phyloP scores from a whole-genome alignment of 2,329 filamentous ascomycete genomes.

The Emergomyces orientalis region DNA sequence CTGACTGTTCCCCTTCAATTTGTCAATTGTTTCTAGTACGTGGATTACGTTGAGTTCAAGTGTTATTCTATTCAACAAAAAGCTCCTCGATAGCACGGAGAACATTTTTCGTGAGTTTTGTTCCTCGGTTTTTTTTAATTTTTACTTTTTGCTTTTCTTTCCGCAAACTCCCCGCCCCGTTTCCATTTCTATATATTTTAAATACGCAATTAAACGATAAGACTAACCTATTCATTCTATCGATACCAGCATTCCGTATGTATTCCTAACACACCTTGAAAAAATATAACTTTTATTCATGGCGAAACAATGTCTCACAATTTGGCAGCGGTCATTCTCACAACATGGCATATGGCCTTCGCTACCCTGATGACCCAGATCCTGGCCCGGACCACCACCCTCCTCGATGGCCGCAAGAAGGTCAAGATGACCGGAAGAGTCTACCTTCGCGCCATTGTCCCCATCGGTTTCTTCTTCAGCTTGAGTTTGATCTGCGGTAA shows the following conservation, averaged over 20 bases:
- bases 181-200: neutral
- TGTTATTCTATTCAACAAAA: conserved; percentile 99
- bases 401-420: conserved; percentile 88
- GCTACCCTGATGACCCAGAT: conserved; percentile 91
- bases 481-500: conserved; percentile 95
- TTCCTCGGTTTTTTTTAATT: neutral
- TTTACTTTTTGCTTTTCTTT: too few species aligned
- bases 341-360: conserved; percentile 91
- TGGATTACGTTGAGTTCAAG: conserved; percentile 92
- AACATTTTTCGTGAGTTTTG: conserved; percentile 55
- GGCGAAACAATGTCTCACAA: conserved; percentile 12
- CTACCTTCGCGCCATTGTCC: conserved; percentile 86
- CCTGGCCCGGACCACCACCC: conserved; percentile 75
- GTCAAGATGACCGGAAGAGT: conserved; percentile 95
- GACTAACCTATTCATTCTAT: neutral
- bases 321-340: conserved; percentile 54
- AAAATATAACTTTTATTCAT: neutral
- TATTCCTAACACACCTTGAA: conserved; percentile 13
- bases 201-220: neutral
- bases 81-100: conserved; percentile 74
- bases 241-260: conserved; percentile 38
- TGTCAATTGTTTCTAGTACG: conserved; percentile 44
- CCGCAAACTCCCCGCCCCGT: neutral
- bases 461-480: conserved; percentile 92
- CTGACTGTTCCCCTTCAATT: neutral